phyloP scores from a whole-genome alignment of 1,284 basidiomycete genomes.

The Mycena sp. region DNA sequence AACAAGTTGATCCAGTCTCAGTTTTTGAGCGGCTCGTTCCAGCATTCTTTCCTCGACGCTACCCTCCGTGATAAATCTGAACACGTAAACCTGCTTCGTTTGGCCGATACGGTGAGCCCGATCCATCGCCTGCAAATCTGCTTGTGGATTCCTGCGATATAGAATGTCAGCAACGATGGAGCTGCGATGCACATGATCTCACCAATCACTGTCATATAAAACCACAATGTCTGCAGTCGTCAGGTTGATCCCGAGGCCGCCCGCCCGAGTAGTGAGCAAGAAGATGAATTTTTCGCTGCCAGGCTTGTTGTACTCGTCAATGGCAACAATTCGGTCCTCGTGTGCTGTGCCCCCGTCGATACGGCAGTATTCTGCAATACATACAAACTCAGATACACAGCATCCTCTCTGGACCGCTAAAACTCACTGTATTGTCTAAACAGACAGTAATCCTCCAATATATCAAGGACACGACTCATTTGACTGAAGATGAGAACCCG shows the following conservation, averaged over 20 bases:
- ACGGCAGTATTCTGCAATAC: conserved; percentile 86
- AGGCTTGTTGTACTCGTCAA: conserved; percentile 98
- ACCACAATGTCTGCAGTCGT: conserved; percentile 97
- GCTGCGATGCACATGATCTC: conserved; percentile 13
- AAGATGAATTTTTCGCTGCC: conserved; percentile 98
- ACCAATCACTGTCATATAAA: conserved; percentile 98
- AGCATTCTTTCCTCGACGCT: conserved; percentile 98
- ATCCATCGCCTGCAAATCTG: conserved; percentile 99
- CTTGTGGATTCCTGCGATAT: conserved; percentile 89
- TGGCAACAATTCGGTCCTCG: conserved; percentile 94
- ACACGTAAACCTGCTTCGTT: conserved; percentile 99
- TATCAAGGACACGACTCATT: conserved; percentile 96
- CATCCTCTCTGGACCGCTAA: background rate
- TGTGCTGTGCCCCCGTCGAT: conserved; percentile 97
- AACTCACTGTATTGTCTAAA: conserved; percentile 87
- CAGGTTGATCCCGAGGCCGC: conserved; percentile 97
- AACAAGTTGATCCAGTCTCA: conserved; percentile 95
- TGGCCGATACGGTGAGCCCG: conserved; percentile 98
- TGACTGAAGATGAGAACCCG: conserved; percentile 98
- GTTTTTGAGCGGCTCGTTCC: conserved; percentile 96
- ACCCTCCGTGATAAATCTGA: conserved; percentile 96
- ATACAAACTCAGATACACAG: background rate
- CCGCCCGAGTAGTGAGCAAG: conserved; percentile 97
- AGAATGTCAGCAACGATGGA: conserved; percentile 14
- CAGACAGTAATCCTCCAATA: conserved; percentile 97